Percentiles rank a stretch among this genome's conserved stretches.
Evolutionary conservation across 345 rosid species (phyloP).

Genomic region (Salix suchowensis): DNA sequence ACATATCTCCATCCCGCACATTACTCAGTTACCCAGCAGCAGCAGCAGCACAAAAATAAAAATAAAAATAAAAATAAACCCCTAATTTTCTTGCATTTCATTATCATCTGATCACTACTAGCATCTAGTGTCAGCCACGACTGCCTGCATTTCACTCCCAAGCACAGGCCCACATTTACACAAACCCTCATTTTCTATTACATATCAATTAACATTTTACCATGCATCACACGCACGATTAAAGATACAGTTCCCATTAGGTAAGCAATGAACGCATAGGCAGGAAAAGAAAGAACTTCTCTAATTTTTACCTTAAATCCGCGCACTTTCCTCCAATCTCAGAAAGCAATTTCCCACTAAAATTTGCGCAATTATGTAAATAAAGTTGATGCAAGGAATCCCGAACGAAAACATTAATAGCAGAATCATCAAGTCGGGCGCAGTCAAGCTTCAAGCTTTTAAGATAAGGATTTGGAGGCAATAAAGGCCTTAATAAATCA

Average conservation of each 20-base stretch:
- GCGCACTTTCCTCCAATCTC: conserved; percentile 69
- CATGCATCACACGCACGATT: no score
- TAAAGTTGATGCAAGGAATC: conserved; percentile 67
- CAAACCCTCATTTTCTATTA: neutral
- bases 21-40: neutral
- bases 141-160: neutral
- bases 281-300: neutral
- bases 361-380: conserved; percentile 64
- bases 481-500: conserved; percentile 57
- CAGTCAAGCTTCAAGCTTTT: conserved; percentile 79
- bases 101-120: neutral
- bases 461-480: conserved; percentile 65
- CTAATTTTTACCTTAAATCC: conserved; percentile 50
- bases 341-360: conserved; percentile 71
- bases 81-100: neutral
- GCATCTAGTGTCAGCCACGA: neutral
- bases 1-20: neutral
- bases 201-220: neutral
- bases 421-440: conserved; percentile 58
- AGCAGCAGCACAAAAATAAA: neutral
- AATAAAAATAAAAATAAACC: no score
- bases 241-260: neutral
- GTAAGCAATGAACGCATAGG: neutral
- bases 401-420: conserved; percentile 43
- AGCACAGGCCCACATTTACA: no score